Conservation (phyloP, 1,284 basidiomycete species). For the Fomitiporia mediterranea region DNA sequence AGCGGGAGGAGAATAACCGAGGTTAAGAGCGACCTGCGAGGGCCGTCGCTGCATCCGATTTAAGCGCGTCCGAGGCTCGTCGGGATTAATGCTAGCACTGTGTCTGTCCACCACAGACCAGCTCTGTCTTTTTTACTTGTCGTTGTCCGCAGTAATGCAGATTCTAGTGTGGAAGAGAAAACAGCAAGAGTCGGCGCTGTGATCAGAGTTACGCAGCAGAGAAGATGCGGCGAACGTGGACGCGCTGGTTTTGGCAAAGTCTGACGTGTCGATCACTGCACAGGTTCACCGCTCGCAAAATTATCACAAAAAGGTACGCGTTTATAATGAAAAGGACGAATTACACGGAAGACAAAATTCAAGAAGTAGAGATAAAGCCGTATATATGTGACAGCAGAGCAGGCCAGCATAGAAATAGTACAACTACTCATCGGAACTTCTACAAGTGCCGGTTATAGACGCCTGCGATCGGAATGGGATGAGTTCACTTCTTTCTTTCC, state of each 20-base stretch:
- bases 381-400: conserved; percentile 16
- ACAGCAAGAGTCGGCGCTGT: neutral
- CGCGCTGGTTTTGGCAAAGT: neutral
- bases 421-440: conserved; percentile 5
- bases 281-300: neutral
- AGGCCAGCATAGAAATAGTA: conserved; percentile 10
- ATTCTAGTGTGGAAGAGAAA: neutral
- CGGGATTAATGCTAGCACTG: neutral
- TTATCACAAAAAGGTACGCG: neutral
- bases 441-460: conserved; percentile 47
- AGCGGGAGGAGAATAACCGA: conserved; percentile 49
- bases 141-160: neutral
- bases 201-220: neutral
- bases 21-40: conserved; percentile 61
- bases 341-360: conserved; percentile 4
- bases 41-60: conserved; percentile 49
- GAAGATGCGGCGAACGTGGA: neutral
- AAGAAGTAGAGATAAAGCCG: neutral
- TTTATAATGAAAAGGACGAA: neutral
- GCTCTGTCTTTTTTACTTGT: neutral
- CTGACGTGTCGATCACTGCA: conserved; percentile 7
- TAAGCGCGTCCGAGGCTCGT: conserved; percentile 7
- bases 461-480: conserved; percentile 32
- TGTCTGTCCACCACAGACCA: neutral
- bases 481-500: neutral